Base-by-base conservation (phyloP, 1,284 basidiomycete species). In the Papiliotrema flavescens region DNA sequence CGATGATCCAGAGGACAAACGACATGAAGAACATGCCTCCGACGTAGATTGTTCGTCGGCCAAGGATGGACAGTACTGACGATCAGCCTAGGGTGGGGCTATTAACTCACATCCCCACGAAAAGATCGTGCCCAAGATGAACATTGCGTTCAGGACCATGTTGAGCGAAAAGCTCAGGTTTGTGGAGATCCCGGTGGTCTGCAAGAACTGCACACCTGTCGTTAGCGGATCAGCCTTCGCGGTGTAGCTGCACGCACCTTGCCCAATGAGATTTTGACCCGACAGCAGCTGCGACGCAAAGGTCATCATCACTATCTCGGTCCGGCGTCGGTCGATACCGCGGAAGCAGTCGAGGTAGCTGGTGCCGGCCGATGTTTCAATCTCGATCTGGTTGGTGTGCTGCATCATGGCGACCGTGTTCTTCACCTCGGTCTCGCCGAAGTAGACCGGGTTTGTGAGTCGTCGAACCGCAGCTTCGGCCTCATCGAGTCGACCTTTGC, bases 281-380 rank as follows among this genome's bases (percentile, higher is more conserved):
- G 49, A 50, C 26, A 50, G 24, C 5, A 42, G n/a, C 22, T 53
- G 43, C 19, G 32, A 17, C 22, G 17, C 47, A n/a, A 11, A 54
- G 13, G 55, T 50, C 15, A 57, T 57, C 56, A 66, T 69, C n/a
- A 73, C 70, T 47, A 76, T 75, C 54, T 76, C 75, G 36, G 74
- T 74, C 26, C 75, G 62, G 23, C 75, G 65, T 4, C 66, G 59
- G 54, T 76, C 63, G 40, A 62, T 59, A 15, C 74, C 76, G 50
- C 69, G 67, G 76, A 81, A 79, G 67, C 79, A 80, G 61, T 80
- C 78, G 20, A 65, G 53, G 66, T 79, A 80, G n/a, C 63, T 65
- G 3, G 73, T 40, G 2, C 71, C 69, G 2, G 54, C 47, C 15
- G 70, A 70, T 47, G 71, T 59, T 37, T 71, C 62, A 8, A 59